Evolutionary conservation across 2,329 filamentous ascomycete genomes (phyloP), one percentile per base, ranked within the genome.

Genomic region (Aspergillus novoparasiticus): DNA sequence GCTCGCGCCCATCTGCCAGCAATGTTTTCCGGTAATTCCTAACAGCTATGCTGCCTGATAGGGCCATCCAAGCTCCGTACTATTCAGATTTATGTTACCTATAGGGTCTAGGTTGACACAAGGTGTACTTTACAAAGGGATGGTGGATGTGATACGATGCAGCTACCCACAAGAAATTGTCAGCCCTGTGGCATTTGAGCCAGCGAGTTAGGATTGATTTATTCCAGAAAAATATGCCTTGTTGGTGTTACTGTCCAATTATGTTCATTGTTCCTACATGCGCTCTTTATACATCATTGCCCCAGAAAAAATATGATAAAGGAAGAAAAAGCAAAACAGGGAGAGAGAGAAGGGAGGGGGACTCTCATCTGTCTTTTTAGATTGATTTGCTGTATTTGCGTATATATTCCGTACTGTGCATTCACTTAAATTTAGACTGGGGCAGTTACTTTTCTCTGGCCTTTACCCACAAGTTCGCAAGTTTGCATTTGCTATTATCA

Each of bases 51-150:
- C 36, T 61, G 26, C 39, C 30, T 34, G 45, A 45, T 51, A 80
- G 78, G 78, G 73, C 76, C 78, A 79, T 80, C 78, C 77, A 79
- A 79, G 76, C 78, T 80, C 74, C 75, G 72, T 72, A 73, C 71
- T 67, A 72, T 75, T 65, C 69, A 72, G 67, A 74, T 71, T 68
- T 65, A 69, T 66, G 64, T 69, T 51, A 66, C 66, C 66, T 72
- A 72, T 53, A 69, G 59, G 64, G 61, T 64, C 67, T 66, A 70
- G 65, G 68, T 61, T 68, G 67, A 71, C 66, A 65, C 68, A 65
- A 70, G 61, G 66, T 72, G 68, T 70, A 66, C 68, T 72, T 71
- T 69, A 66, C 68, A 69, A 68, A 69, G 66, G 64, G 67, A 71
- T 73, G 72, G 72, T 72, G 48, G 62, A 66, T 68, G 61, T 60